These are phyloP conservation scores for Monosporozyma solicola DNA, from an alignment of 805 yeast genomes.

Conservation along the genomic window DNA sequence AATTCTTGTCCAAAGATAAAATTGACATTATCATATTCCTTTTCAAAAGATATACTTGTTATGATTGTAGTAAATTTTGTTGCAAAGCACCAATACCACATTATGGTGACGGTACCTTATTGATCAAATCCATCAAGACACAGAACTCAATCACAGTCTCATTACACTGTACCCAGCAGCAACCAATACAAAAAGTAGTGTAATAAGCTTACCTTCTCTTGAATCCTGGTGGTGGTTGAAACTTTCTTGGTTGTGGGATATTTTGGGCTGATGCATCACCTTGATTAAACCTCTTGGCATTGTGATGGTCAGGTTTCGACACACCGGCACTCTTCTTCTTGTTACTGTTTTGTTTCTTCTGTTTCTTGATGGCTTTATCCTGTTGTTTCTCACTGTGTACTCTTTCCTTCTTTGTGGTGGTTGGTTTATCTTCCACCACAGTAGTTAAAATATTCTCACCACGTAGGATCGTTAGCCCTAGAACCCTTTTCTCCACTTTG, in stretches of 20 bases:
- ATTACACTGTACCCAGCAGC: neutral
- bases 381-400: slow-evolving; percentile 25
- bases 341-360: slow-evolving; percentile 21
- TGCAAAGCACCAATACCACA: too few species aligned
- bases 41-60: too few species aligned
- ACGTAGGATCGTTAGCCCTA: slow-evolving; percentile 76
- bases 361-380: slow-evolving; percentile 29
- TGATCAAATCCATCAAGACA: too few species aligned
- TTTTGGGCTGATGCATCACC: slow-evolving; percentile 12
- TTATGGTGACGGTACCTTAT: too few species aligned
- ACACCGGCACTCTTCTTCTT: slow-evolving; percentile 4
- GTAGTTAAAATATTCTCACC: slow-evolving; percentile 77
- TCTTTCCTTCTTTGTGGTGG: slow-evolving; percentile 33
- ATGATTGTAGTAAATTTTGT: too few species aligned
- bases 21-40: too few species aligned
- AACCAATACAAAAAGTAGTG: neutral
- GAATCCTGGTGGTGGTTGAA: slow-evolving; percentile 43
- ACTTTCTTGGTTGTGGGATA: slow-evolving; percentile 32
- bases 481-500: slow-evolving; percentile 58
- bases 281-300: slow-evolving; percentile 3
- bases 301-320: slow-evolving; percentile 1
- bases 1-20: neutral
- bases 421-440: slow-evolving; percentile 54
- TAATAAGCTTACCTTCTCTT: slow-evolving; percentile 14
- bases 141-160: neutral